Percentiles rank a stretch among this genome's conserved stretches.
phyloP scores from a whole-genome alignment of 768 basidiomycete species.

The Boletus pseudopeckii region DNA sequence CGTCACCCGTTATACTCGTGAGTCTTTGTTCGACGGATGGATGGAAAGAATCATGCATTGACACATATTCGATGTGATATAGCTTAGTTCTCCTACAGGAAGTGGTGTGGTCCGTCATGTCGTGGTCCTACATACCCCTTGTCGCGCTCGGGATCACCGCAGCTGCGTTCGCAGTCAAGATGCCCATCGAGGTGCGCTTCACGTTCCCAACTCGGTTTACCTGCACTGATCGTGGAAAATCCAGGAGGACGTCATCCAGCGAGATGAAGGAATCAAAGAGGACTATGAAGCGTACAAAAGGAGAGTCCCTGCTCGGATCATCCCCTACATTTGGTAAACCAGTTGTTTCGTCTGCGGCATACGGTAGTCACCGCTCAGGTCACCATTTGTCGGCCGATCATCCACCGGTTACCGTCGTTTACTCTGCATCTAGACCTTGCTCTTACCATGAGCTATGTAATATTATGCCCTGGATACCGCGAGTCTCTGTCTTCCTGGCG shows the following conservation, averaged over 20 bases:
- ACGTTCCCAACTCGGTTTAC: background rate
- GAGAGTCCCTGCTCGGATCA: constrained; percentile 20
- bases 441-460: background rate
- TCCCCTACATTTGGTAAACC: constrained; percentile 21
- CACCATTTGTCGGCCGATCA: background rate
- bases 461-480: background rate
- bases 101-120: constrained; percentile 12
- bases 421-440: too few species aligned
- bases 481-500: too few species aligned
- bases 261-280: constrained; percentile 9
- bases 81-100: constrained; percentile 13
- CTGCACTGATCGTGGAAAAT: background rate
- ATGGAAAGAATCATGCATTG: background rate
- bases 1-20: constrained; percentile 32
- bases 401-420: background rate
- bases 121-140: constrained; percentile 28
- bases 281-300: constrained; percentile 24
- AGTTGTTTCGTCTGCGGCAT: background rate
- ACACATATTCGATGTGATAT: background rate
- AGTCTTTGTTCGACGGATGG: background rate
- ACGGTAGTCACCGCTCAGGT: background rate
- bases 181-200: constrained; percentile 26
- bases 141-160: constrained; percentile 10
- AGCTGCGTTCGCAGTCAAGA: constrained; percentile 19
- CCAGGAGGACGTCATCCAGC: constrained; percentile 26